Conservation (phyloP, 176 grass and related monocot genomes). For the Musa schizocarpa region DNA sequence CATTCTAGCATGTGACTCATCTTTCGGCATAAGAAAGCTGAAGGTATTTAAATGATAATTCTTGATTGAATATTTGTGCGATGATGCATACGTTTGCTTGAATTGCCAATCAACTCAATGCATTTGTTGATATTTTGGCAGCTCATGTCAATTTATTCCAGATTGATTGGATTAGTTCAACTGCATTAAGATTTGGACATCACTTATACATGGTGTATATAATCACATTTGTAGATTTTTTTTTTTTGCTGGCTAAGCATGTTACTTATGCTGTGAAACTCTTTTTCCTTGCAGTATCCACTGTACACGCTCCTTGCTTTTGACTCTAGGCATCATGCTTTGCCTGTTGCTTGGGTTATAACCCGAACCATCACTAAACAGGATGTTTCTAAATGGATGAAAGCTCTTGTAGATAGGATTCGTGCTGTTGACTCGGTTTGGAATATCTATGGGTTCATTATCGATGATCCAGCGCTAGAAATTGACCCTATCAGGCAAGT, state of each 20-base stretch:
- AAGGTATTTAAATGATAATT: conserved; percentile 46
- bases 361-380: conserved; percentile 68
- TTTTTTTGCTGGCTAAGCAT: background rate
- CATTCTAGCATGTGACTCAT: conserved; percentile 61
- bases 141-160: background rate
- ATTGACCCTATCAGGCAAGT: conserved; percentile 66
- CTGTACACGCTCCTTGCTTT: conserved; percentile 77
- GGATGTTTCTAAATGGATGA: conserved; percentile 81
- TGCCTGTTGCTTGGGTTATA: conserved; percentile 93
- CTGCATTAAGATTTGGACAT: background rate
- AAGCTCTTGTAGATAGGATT: conserved; percentile 60
- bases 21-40: conserved; percentile 83
- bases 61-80: background rate
- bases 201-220: background rate
- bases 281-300: conserved; percentile 53
- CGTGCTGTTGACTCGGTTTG: conserved; percentile 51
- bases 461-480: conserved; percentile 78
- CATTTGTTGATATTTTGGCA: background rate
- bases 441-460: conserved; percentile 56
- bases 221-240: background rate
- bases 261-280: background rate
- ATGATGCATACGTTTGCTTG: background rate
- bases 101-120: background rate
- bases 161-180: background rate
- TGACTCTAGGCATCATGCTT: conserved; percentile 69